Evolutionary conservation across 371 early-diverging fungal genomes (phyloP).

Genomic region (Mucor plumbeus): DNA sequence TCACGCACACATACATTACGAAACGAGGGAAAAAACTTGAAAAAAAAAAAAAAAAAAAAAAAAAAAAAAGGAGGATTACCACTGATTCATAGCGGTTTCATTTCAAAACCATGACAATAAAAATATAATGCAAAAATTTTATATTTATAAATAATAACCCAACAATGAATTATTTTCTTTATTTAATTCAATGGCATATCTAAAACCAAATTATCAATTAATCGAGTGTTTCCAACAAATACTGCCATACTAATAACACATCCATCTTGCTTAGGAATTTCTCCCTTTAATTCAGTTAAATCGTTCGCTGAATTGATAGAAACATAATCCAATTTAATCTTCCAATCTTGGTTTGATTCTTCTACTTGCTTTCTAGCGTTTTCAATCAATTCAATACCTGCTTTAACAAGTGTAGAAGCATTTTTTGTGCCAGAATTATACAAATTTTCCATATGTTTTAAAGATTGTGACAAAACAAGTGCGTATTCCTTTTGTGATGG

Average conservation of each 20-base stretch:
- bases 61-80: background rate
- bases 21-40: background rate
- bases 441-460: slow-evolving; percentile 59
- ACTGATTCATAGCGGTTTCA: background rate
- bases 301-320: slow-evolving; percentile 77
- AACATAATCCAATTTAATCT: slow-evolving; percentile 82
- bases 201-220: slow-evolving; percentile 85
- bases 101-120: slow-evolving; percentile 4
- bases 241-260: slow-evolving; percentile 90
- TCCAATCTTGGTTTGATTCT: slow-evolving; percentile 46
- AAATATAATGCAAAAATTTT: background rate
- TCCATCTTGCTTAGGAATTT: slow-evolving; percentile 58
- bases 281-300: slow-evolving; percentile 28
- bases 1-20: too few relatives aligned
- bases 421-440: slow-evolving; percentile 55
- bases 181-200: slow-evolving; percentile 18
- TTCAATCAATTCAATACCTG: slow-evolving; percentile 48
- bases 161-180: background rate
- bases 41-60: too few relatives aligned
- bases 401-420: slow-evolving; percentile 55
- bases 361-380: slow-evolving; percentile 46
- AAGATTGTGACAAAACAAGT: slow-evolving; percentile 76
- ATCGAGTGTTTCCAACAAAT: slow-evolving; percentile 84
- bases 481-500: slow-evolving; percentile 76
- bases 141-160: too few relatives aligned